Evolutionary conservation across 768 basidiomycete species (phyloP).

Genomic region (Trametes cubensis): DNA sequence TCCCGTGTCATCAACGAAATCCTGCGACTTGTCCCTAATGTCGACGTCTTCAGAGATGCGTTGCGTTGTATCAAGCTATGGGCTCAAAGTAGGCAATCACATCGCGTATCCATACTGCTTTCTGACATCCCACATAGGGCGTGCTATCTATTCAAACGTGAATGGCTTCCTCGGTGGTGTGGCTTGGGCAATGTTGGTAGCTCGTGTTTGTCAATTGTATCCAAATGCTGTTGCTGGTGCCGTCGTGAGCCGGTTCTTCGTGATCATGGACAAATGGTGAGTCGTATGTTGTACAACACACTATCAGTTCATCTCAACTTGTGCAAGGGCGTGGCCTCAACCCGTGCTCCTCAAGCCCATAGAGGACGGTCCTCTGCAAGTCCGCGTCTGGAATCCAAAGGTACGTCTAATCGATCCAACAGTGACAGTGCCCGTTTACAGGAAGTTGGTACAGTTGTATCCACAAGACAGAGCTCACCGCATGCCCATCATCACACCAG

Average conservation of each 20-base stretch:
- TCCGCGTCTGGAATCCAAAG: conserved; percentile 98
- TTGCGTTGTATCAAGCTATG: conserved; percentile 96
- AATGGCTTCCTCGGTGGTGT: conserved; percentile 98
- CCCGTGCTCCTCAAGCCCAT: conserved; percentile 96
- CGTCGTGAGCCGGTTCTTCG: conserved; percentile 97
- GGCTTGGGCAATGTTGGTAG: conserved; percentile 97
- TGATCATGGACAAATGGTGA: conserved; percentile 96
- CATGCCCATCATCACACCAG: conserved; percentile 99
- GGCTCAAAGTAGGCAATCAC: conserved; percentile 76
- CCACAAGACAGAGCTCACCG: conserved; percentile 89
- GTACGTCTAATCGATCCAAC: conserved; percentile 40
- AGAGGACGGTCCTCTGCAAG: conserved; percentile 90
- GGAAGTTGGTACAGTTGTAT: conserved; percentile 62
- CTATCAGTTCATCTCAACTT: background rate
- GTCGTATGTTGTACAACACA: conserved; percentile 28
- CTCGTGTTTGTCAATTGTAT: conserved; percentile 97
- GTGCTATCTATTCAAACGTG: conserved; percentile 98
- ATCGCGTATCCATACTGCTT: background rate
- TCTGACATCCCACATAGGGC: conserved; percentile 49
- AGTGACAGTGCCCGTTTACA: background rate
- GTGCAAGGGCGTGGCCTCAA: conserved; percentile 90
- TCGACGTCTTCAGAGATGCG: conserved; percentile 93
- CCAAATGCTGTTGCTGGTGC: conserved; percentile 93
- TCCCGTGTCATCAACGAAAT: conserved; percentile 97
- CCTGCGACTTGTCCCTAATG: conserved; percentile 90